Percentiles rank a stretch among this genome's conserved stretches.
phyloP scores from a whole-genome alignment of 1,139 yeast species.

The Pichia sp. region DNA sequence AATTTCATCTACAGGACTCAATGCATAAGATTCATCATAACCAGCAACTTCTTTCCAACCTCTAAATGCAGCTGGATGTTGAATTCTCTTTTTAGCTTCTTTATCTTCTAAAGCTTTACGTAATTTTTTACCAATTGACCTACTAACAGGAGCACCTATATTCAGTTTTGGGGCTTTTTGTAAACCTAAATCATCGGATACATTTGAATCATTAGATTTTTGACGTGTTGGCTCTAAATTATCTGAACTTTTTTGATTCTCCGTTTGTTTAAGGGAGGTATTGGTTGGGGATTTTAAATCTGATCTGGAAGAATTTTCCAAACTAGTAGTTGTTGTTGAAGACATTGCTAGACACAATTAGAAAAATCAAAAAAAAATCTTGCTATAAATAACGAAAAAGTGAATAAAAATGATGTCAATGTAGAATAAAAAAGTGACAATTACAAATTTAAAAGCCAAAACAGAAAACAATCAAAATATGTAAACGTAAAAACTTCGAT shows the following conservation, averaged over 20 bases:
- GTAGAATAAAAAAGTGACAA: too few relatives aligned
- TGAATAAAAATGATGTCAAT: too few relatives aligned
- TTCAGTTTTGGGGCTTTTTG: constrained; percentile 2
- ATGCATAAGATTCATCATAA: constrained; percentile 63
- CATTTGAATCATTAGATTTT: neutral
- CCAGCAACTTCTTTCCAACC: constrained; percentile 97
- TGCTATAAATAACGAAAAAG: too few relatives aligned
- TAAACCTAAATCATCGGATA: neutral
- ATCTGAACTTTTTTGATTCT: neutral
- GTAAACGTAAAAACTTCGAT: too few relatives aligned
- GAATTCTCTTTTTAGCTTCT: constrained; percentile 40
- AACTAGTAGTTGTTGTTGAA: too few relatives aligned
- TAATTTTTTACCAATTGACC: constrained; percentile 24
- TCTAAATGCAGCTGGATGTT: constrained; percentile 60
- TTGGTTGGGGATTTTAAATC: too few relatives aligned
- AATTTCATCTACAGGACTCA: constrained; percentile 65
- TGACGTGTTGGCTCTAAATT: neutral
- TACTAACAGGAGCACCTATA: constrained; percentile 23
- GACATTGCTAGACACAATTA: too few relatives aligned
- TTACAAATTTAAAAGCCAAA: too few relatives aligned
- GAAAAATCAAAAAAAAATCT: too few relatives aligned
- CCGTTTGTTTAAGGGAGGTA: too few relatives aligned
- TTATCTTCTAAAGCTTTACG: constrained; percentile 28
- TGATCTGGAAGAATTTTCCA: too few relatives aligned
- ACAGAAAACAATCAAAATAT: too few relatives aligned